Conservation (phyloP, 495 filamentous ascomycete genomes). For the Lasiosphaeris hirsuta region DNA sequence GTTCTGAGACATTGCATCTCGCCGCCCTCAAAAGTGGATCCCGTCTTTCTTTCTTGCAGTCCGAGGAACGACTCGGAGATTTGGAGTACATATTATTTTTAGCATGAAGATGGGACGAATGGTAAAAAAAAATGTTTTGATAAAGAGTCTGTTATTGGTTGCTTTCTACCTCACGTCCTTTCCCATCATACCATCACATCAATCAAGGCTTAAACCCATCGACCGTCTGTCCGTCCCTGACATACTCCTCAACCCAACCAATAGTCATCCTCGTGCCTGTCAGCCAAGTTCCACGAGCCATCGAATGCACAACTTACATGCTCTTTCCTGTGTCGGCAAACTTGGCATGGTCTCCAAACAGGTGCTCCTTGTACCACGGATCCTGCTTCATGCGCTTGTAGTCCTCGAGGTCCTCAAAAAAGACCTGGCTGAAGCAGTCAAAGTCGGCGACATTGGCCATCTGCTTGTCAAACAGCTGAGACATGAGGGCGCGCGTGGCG, state of each 20-base stretch:
- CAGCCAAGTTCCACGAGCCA: too few relatives aligned
- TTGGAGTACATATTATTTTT: too few relatives aligned
- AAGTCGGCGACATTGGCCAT: conserved; percentile 38
- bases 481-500: conserved; percentile 36
- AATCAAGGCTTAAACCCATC: conserved; percentile 9
- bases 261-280: conserved; percentile 17
- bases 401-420: conserved; percentile 39
- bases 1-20: too few relatives aligned
- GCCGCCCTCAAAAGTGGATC: too few relatives aligned
- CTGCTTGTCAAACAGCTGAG: conserved; percentile 36
- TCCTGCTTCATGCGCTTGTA: conserved; percentile 37
- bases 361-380: conserved; percentile 37
- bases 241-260: conserved; percentile 17
- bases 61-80: too few relatives aligned
- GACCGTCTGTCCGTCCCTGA: conserved; percentile 18
- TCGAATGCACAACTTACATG: conserved; percentile 12
- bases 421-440: conserved; percentile 44
- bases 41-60: too few relatives aligned
- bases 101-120: too few relatives aligned
- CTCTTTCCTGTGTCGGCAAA: conserved; percentile 47
- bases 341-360: conserved; percentile 42
- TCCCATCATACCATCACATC: too few relatives aligned
- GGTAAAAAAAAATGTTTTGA: too few relatives aligned
- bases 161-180: too few relatives aligned
- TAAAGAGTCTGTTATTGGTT: too few relatives aligned